A percentile compares a stretch with the other conserved stretches of the same genome.
Evolutionary conservation across 2,329 filamentous ascomycete genomes (phyloP).

Genomic region (Aphanocladium album): DNA sequence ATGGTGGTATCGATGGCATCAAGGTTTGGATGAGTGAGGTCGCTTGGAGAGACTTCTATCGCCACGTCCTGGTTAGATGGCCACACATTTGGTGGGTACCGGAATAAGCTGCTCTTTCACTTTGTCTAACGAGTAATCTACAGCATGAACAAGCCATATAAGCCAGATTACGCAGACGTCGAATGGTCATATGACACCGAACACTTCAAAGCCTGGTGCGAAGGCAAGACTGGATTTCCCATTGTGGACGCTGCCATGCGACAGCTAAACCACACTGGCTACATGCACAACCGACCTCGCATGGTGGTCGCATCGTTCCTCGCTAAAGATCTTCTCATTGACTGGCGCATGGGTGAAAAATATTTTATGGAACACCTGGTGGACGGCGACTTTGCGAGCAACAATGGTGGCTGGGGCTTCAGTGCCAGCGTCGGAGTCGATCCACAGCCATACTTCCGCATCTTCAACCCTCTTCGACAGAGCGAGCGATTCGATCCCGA

Average conservation of each 20-base stretch:
- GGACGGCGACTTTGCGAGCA: constrained; percentile 75
- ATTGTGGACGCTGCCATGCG: constrained; percentile 86
- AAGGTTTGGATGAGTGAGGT: constrained; percentile 75
- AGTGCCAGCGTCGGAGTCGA: constrained; percentile 68
- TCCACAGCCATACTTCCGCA: constrained; percentile 83
- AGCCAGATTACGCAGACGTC: constrained; percentile 78
- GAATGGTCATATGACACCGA: constrained; percentile 71
- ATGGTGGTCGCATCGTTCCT: constrained; percentile 83
- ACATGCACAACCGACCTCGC: constrained; percentile 80
- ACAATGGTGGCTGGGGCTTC: constrained; percentile 60
- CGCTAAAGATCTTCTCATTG: constrained; percentile 72
- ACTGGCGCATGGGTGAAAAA: constrained; percentile 77
- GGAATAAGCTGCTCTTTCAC: not conserved
- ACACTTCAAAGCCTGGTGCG: constrained; percentile 68
- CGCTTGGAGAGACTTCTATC: constrained; percentile 86
- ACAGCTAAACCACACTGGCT: constrained; percentile 62
- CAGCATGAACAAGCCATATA: constrained; percentile 59
- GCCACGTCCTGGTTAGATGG: constrained; percentile 78
- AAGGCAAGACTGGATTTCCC: constrained; percentile 72
- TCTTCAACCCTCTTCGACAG: constrained; percentile 83
- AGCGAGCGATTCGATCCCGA: constrained; percentile 79
- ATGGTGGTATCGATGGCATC: constrained; percentile 61
- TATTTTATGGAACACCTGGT: constrained; percentile 80
- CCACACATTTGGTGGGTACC: constrained; percentile 66
- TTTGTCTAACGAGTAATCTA: not conserved